A percentile compares a stretch with the other conserved stretches of the same genome.
phyloP scores from a whole-genome alignment of 371 early-diverging fungal genomes.

The Syncephalastrum racemosum region DNA sequence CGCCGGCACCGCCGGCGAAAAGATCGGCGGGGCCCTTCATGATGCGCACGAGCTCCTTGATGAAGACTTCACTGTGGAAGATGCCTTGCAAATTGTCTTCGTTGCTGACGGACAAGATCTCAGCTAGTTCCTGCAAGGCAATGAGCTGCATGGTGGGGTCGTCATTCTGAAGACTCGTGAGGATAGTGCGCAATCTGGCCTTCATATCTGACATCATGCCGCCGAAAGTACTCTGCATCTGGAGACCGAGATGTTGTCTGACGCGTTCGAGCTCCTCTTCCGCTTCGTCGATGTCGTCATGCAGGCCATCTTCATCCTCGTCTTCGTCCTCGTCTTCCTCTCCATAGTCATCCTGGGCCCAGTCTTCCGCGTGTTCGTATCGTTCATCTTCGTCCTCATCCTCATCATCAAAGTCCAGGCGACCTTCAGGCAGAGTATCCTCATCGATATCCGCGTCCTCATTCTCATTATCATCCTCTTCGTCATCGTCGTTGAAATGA shows the following conservation, averaged over 20 bases:
- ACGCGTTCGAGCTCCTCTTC: conserved; percentile 44
- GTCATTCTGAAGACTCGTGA: conserved; percentile 50
- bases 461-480: conserved; percentile 6
- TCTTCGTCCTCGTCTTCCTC: conserved; percentile 29
- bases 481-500: conserved; percentile 9
- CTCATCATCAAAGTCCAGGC: conserved; percentile 13
- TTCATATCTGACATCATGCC: conserved; percentile 47
- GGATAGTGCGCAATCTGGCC: conserved; percentile 47
- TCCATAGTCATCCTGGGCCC: conserved; percentile 22
- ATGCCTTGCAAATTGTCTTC: conserved; percentile 64
- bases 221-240: conserved; percentile 48
- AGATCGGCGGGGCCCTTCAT: conserved; percentile 50
- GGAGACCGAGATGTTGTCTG: conserved; percentile 42
- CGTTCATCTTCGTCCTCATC: conserved; percentile 22
- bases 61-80: conserved; percentile 56
- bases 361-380: conserved; percentile 23
- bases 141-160: conserved; percentile 67
- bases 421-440: conserved; percentile 4
- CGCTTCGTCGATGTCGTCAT: conserved; percentile 38
- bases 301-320: conserved; percentile 16
- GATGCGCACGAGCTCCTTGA: conserved; percentile 56
- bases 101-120: conserved; percentile 67
- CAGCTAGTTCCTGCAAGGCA: conserved; percentile 68
- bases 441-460: conserved; percentile 19
- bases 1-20: conserved; percentile 2